phyloP scores from a whole-genome alignment of 805 yeast species.

The Wickerhamia fluorescens region DNA sequence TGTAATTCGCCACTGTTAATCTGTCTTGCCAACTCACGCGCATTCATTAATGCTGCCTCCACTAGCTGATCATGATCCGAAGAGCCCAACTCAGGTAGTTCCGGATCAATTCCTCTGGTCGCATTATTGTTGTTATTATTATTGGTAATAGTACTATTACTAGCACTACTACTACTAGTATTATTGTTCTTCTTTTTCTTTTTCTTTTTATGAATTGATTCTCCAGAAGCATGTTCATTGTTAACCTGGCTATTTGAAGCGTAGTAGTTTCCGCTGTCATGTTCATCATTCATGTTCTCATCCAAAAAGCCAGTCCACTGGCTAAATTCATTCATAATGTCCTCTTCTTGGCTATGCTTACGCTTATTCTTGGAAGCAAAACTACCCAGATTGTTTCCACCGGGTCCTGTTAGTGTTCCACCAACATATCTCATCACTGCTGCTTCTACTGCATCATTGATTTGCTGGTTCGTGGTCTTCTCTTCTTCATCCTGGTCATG shows the following conservation, averaged over 20 bases:
- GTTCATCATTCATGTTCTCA: slow-evolving; percentile 12
- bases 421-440: slow-evolving; percentile 73
- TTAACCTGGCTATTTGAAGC: no score
- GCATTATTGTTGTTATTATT: slow-evolving; percentile 32
- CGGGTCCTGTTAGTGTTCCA: slow-evolving; percentile 37
- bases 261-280: no score
- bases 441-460: slow-evolving; percentile 60
- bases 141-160: slow-evolving; percentile 4
- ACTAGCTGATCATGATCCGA: slow-evolving; percentile 58
- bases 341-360: slow-evolving; percentile 26
- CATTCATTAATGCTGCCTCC: slow-evolving; percentile 64
- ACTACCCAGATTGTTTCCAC: slow-evolving; percentile 3
- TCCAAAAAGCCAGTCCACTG: slow-evolving; percentile 39
- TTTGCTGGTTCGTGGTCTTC: slow-evolving; percentile 30
- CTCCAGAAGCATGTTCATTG: no score
- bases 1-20: slow-evolving; percentile 5
- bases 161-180: no score
- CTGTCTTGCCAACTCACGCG: slow-evolving; percentile 52
- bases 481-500: slow-evolving; percentile 9
- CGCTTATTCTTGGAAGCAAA: slow-evolving; percentile 6
- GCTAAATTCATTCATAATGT: slow-evolving; percentile 42
- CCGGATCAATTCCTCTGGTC: slow-evolving; percentile 29
- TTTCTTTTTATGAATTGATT: no score
- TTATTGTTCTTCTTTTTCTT: slow-evolving; percentile 11
- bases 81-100: slow-evolving; percentile 29